Base-by-base conservation (phyloP, 306 rosid species). In the Medicago truncatula region DNA sequence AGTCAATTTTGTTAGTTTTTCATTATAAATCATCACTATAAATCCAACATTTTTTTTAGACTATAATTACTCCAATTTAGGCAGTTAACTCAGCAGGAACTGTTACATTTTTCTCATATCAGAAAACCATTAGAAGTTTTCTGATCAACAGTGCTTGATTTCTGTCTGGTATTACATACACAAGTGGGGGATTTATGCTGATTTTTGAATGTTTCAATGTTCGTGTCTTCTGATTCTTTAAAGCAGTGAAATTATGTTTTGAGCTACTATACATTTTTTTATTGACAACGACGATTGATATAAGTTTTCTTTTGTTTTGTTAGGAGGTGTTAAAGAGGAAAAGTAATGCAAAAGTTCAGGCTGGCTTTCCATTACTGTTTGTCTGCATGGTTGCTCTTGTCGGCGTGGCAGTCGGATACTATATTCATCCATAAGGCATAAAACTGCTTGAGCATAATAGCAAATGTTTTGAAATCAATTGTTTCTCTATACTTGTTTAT, bases 311-410 rank as follows among this genome's bases (percentile, higher is more conserved):
- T 39, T 31, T 78, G 80, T 76, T 70, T 81, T 66, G 44, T 56
- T 84, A 92, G 98, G 97, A 85, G 82, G 61, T 70, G 53, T 41
- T 89, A 86, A 91, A 81, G 83, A 91, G 79, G 81, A 85, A 83
- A 73, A 78, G 65, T 76, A 49, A 67, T 46, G 72, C 50, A n/a
- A 85, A 65, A 81, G 81, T 71, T 76, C 89, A 79, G 76, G 82
- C 62, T 60, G 97, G 99, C 38, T 92, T 95, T 85, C 97, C 99
- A 6, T 70, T 89, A 36, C 76, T 90, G 74, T 86, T 84, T 89
- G 93, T 90, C 77, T 83, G 87, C 75, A 79, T 84, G 92, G 87
- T 92, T 77, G 96, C 91, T 66, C 84, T 89, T 43, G 60, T 89
- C 66, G 83, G 99, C 41, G 69, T 89, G 80, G 87, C 80, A 18